A percentile compares a stretch with the other conserved stretches of the same genome.
phyloP scores from a whole-genome alignment of 2,329 filamentous ascomycete species.

The Onygenales sp. region DNA sequence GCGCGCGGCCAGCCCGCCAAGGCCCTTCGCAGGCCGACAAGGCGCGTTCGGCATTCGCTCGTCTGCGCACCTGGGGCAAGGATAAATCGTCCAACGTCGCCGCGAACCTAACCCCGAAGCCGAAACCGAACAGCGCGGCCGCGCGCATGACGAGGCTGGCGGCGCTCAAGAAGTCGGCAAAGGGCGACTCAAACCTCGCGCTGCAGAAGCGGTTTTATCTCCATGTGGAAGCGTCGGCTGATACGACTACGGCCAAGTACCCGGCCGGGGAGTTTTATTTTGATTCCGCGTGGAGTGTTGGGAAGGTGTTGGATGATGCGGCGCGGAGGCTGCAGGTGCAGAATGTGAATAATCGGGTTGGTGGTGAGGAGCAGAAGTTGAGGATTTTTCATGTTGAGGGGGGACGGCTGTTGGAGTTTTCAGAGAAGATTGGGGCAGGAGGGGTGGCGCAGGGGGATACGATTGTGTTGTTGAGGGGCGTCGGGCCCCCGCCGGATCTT shows the following conservation, averaged over 20 bases:
- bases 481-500: slow-evolving; percentile 68
- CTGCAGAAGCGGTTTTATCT: slow-evolving; percentile 82
- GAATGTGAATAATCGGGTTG: slow-evolving; percentile 37
- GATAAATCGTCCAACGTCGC: slow-evolving; percentile 58
- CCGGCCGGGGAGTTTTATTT: slow-evolving; percentile 77
- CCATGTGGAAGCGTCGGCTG: slow-evolving; percentile 80
- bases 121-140: slow-evolving; percentile 54
- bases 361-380: slow-evolving; percentile 57
- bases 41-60: slow-evolving; percentile 64
- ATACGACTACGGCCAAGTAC: slow-evolving; percentile 72
- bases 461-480: slow-evolving; percentile 75
- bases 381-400: slow-evolving; percentile 90
- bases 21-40: slow-evolving; percentile 47
- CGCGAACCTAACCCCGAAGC: slow-evolving; percentile 54
- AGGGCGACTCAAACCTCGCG: slow-evolving; percentile 76
- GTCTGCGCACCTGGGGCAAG: slow-evolving; percentile 69
- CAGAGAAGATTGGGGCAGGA: slow-evolving; percentile 65
- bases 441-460: slow-evolving; percentile 72
- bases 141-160: slow-evolving; percentile 62
- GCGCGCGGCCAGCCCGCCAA: slow-evolving; percentile 38
- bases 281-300: slow-evolving; percentile 79
- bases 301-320: slow-evolving; percentile 46
- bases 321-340: slow-evolving; percentile 33
- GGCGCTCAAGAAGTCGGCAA: slow-evolving; percentile 73
- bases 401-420: slow-evolving; percentile 75